Evolutionary conservation across 2,329 filamentous ascomycete species (phyloP).

Genomic region (Ceratocystis eucalypticola): DNA sequence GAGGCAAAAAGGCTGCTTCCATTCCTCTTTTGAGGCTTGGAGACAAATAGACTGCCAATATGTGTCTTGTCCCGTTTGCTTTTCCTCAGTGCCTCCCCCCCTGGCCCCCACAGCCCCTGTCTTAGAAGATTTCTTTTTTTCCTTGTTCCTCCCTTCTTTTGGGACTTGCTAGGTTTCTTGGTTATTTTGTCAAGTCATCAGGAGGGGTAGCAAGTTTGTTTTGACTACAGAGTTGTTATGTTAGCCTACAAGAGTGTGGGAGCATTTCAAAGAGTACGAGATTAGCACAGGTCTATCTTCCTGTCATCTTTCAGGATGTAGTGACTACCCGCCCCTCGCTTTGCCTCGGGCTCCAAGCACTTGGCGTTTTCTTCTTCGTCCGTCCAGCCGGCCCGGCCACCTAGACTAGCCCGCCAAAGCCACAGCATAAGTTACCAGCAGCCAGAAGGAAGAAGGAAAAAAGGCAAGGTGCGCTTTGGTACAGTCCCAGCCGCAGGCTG

Average conservation of each 20-base stretch:
- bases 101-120: background rate
- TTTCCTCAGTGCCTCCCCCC: background rate
- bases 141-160: background rate
- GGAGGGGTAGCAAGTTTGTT: background rate
- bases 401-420: background rate
- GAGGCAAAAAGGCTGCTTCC: background rate
- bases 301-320: background rate
- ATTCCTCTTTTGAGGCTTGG: conserved; percentile 1
- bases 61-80: background rate
- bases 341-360: background rate
- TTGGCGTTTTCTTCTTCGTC: background rate
- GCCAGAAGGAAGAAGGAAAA: background rate
- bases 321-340: background rate
- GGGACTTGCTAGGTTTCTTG: background rate
- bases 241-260: no score
- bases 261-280: background rate
- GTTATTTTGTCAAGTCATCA: background rate
- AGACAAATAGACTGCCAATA: background rate
- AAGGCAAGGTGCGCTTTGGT: background rate
- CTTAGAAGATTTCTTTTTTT: background rate
- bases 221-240: background rate
- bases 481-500: background rate
- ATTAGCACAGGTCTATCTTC: background rate
- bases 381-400: background rate
- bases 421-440: background rate